Evolutionary conservation across 176 grass and related monocot species (phyloP), one percentile per base, ranked within the genome.

Genomic region (Oryza brachyantha): DNA sequence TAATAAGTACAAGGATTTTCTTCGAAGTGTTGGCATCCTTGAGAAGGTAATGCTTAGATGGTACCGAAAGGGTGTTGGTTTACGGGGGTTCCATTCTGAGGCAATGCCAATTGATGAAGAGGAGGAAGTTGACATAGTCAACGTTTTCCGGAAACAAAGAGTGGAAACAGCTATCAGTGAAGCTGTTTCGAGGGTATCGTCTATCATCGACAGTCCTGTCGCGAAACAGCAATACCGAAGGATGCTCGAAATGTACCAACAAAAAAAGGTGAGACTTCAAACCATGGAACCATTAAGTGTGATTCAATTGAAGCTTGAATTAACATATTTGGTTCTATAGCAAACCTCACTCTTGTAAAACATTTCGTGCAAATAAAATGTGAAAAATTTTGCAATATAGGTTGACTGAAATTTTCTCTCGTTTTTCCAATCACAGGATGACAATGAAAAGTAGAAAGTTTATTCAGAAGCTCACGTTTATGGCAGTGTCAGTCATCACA

Each of bases 1-100:
- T 69, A 89, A 77, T 13, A 94, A 79, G 73, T 83, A 89, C 62
- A 81, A 73, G 66, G 83, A 86, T 25, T 66, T 99, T 16, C 70
- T 96, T 66, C 55, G 17, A n/a, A 89, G 70, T 12, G 96, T 89
- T 46, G 68, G 90, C 16, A 21, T 99, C 79, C 62, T 96, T 66
- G 96, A 99, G 66, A 99, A 99, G 81, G 72, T 79, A 17, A 75
- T 92, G 83, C 63, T 96, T 39, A 77, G 92, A 62, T 99, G 96
- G 96, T 70, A 62, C 58, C 85, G 85, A 10, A 78, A 83, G 72
- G 86, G 96, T 36, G 86, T 89, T 75, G 92, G 96, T 22, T 87
- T 93, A 61, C 80, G 90, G 19, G 88, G 78, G 10, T 91, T 89
- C 76, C 89, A 50, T 42, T 66, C 86, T 64, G 73, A 48, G 29